Evolutionary conservation across 1,284 basidiomycete species (phyloP).

Genomic region (Trichosporon sp.): DNA sequence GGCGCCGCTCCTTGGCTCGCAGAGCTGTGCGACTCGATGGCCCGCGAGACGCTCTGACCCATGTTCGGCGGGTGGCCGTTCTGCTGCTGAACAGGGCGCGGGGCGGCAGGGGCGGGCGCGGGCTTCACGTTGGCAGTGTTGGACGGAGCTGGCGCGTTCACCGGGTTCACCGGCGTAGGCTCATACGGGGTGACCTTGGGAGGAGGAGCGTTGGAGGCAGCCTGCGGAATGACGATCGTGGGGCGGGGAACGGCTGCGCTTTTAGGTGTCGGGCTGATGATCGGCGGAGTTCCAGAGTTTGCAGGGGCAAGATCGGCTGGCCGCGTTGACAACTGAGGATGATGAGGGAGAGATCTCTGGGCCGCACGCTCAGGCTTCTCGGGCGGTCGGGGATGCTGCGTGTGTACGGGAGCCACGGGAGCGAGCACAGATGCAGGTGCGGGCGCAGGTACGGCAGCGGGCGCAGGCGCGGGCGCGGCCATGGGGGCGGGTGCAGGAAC

Average conservation of each 20-base stretch:
- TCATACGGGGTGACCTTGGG: not conserved
- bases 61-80: not conserved
- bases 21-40: not conserved
- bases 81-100: not conserved
- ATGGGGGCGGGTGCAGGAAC: not conserved
- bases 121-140: not conserved
- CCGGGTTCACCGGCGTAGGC: not conserved
- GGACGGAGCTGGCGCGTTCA: not conserved
- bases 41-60: not conserved
- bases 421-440: not conserved
- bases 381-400: not conserved
- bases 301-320: not conserved
- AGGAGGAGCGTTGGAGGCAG: not conserved
- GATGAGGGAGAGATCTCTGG: not conserved
- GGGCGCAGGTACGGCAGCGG: not conserved
- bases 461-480: not conserved
- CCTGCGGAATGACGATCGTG: not conserved
- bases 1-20: not conserved
- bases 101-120: not conserved
- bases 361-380: constrained; percentile 1
- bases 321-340: not conserved
- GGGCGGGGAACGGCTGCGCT: not conserved
- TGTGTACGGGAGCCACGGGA: not conserved
- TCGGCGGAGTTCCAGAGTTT: not conserved
- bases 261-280: not conserved